A percentile compares a stretch with the other conserved stretches of the same genome.
These are phyloP conservation scores for Suhomyces taliae DNA, from an alignment of 1,139 yeast genomes.

Conservation along the genomic window DNA sequence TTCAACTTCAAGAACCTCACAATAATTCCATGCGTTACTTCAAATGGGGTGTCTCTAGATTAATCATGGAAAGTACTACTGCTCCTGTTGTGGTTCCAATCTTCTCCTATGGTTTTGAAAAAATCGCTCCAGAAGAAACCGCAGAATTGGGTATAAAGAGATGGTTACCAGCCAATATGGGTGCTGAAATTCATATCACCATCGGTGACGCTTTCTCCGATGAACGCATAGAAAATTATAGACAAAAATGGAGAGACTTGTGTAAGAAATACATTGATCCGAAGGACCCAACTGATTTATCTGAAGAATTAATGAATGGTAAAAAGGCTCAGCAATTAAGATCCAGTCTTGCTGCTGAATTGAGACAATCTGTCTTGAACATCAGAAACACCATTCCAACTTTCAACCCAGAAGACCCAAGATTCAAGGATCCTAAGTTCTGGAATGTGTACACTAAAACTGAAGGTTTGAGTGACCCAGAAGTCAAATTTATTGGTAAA, in stretches of 20 bases:
- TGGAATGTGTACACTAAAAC: conserved; percentile 67
- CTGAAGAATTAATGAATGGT: conserved; percentile 63
- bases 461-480: conserved; percentile 69
- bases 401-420: conserved; percentile 48
- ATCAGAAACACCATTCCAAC: conserved; percentile 55
- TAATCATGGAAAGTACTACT: conserved; percentile 76
- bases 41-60: conserved; percentile 91
- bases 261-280: conserved; percentile 55
- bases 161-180: conserved; percentile 63
- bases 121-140: conserved; percentile 77
- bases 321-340: conserved; percentile 62
- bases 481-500: conserved; percentile 65
- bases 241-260: conserved; percentile 67
- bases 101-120: conserved; percentile 82
- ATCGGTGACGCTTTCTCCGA: conserved; percentile 77
- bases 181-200: conserved; percentile 65
- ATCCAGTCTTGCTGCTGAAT: conserved; percentile 64
- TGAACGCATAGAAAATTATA: conserved; percentile 52
- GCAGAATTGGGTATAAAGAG: conserved; percentile 55
- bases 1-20: conserved; percentile 79
- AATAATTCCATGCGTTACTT: conserved; percentile 87
- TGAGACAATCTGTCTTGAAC: conserved; percentile 62
- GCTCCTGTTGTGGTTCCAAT: conserved; percentile 92
- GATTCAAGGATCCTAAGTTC: conserved; percentile 66
- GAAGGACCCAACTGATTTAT: conserved; percentile 55